Evolutionary conservation across 2,329 filamentous ascomycete genomes (phyloP).

Genomic region (Aspergillus sp.): DNA sequence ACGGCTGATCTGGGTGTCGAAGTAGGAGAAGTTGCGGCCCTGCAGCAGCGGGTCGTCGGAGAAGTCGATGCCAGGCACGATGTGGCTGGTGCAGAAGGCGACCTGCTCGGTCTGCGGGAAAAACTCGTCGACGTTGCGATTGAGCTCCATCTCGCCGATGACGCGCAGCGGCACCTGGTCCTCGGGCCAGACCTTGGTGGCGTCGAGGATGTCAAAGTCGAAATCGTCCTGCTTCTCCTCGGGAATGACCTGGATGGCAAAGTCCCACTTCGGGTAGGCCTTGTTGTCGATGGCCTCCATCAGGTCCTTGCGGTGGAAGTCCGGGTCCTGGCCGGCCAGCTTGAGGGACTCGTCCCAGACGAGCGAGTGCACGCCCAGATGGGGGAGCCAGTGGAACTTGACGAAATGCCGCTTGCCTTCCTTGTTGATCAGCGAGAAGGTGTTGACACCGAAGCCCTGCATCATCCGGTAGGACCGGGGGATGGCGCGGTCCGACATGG

Average conservation of each 20-base stretch:
- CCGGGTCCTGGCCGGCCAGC: conserved; percentile 69
- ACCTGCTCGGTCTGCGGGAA: conserved; percentile 81
- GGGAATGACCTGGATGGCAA: conserved; percentile 74
- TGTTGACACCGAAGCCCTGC: conserved; percentile 38
- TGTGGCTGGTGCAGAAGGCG: conserved; percentile 76
- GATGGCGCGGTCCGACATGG: conserved; percentile 37
- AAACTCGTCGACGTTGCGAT: conserved; percentile 76
- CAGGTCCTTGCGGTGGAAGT: conserved; percentile 78
- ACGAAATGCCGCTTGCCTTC: conserved; percentile 33
- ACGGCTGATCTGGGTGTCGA: conserved; percentile 58
- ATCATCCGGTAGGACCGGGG: conserved; percentile 36
- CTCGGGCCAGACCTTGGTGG: conserved; percentile 84
- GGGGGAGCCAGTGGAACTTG: conserved; percentile 35
- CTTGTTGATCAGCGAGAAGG: conserved; percentile 31
- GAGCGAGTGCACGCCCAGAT: conserved; percentile 33
- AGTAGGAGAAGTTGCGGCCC: conserved; percentile 66
- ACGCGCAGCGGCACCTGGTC: conserved; percentile 71
- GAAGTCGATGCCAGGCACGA: conserved; percentile 75
- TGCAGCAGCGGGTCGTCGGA: conserved; percentile 73
- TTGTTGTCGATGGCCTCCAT: conserved; percentile 70
- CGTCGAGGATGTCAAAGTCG: conserved; percentile 81
- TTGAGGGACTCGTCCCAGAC: conserved; percentile 70
- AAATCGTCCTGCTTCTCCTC: conserved; percentile 72
- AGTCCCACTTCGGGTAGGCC: conserved; percentile 72
- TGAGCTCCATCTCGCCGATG: conserved; percentile 76